Evolutionary conservation across 352 stramenopile species (phyloP), one percentile per base, ranked within the genome.

Genomic region (Phytopythium sindhum): DNA sequence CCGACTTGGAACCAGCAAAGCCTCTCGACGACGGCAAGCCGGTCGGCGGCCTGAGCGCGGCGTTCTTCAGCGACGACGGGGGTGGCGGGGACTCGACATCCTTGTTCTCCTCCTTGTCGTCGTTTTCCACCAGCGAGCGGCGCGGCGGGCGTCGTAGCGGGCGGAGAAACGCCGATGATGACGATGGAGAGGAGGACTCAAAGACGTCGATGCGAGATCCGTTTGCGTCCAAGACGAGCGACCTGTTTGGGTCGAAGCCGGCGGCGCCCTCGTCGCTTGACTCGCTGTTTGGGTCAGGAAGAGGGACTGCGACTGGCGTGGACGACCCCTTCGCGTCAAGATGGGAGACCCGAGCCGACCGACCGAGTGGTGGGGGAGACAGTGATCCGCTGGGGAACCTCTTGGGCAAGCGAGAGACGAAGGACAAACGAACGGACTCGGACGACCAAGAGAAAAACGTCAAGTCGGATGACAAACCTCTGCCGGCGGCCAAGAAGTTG

Each of bases 61-160:
- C 69, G 1, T 85, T 85, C 53, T 82, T 85, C 57, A 58, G 65
- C 61, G 59, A 74, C 29, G 65, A 70, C 14, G 54, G 48, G 14
- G 24, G 42, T 41, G 31, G 11, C 44, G 57, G 11, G 14, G 37
- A 14, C 26, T 61, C 57, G 24, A n/a, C 26, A n/a, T 47, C 47
- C 70, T 15, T 65, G 19, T 67, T 68, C 7, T 73, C 69, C 17
- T 60, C 77, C 39, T 68, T 69, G 2, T 74, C 67, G 33, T 55
- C 62, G 1, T 61, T 66, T 6, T n/a, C 69, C 26, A 47, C 63
- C 37, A 63, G 41, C 12, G 76, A 81, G 15, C 65, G 76, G 15
- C 72, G 72, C 44, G 37, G 56, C 4, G 54, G 68, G 6, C 55
- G 60, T 7, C 28, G 64, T 26, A 51, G 59, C 0, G 53, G 59